Evolutionary conservation across 805 yeast species (phyloP).

Genomic region (Yarrowia hollandica): DNA sequence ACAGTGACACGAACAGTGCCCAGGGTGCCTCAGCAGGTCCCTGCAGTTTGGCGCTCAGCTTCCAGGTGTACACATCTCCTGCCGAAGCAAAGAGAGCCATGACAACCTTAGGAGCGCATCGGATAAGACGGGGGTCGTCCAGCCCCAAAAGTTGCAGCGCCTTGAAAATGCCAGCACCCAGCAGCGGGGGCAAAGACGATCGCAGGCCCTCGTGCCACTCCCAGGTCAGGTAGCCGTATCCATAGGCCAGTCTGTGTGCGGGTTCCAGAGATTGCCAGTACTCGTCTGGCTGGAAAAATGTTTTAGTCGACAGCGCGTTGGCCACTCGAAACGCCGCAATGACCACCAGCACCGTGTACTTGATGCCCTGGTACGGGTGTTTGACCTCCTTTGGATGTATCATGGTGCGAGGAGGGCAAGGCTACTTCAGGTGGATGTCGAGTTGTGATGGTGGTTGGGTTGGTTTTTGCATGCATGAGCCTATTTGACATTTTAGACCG

Average conservation of each 20-base stretch:
- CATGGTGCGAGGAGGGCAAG: not conserved
- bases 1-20: conserved; percentile 53
- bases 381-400: conserved; percentile 19
- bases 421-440: too few relatives aligned
- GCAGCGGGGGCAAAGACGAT: conserved; percentile 74
- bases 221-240: conserved; percentile 89
- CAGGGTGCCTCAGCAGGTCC: conserved; percentile 36
- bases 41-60: conserved; percentile 46
- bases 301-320: conserved; percentile 62
- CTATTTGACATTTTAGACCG: too few relatives aligned
- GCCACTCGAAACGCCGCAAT: conserved; percentile 44
- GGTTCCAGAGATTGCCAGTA: conserved; percentile 92
- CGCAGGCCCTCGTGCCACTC: conserved; percentile 82
- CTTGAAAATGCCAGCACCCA: conserved; percentile 55
- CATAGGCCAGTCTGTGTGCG: conserved; percentile 72
- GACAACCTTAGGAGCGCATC: conserved; percentile 57
- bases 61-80: conserved; percentile 64
- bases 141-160: conserved; percentile 36
- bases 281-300: conserved; percentile 96
- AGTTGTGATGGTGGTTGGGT: too few relatives aligned
- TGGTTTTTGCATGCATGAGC: too few relatives aligned
- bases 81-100: conserved; percentile 70
- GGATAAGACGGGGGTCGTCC: conserved; percentile 23
- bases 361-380: conserved; percentile 28
- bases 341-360: conserved; percentile 24